Evolutionary conservation across 2,329 filamentous ascomycete genomes (phyloP), one percentile per base, ranked within the genome.

Genomic region (Colletotrichum tabaci): DNA sequence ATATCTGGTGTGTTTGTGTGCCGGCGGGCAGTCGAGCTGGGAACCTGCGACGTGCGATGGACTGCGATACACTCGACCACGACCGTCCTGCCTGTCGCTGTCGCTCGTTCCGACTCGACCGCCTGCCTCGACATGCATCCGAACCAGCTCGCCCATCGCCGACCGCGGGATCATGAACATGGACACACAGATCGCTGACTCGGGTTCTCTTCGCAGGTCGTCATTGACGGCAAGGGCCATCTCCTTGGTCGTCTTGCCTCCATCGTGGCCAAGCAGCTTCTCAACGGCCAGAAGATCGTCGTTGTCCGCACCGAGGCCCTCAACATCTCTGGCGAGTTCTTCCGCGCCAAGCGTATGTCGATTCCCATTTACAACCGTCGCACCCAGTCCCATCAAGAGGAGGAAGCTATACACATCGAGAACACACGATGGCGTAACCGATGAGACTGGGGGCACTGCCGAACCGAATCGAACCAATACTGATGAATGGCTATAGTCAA

Each of bases 321-420:
- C 87, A 99, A 99, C 93, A 99, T 99, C 91, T 99, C 96, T 80
- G 96, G 96, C 89, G 96, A 98, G 91, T 99, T 99, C 94, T 99
- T 99, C 94, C 95, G 96, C 87, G 92, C 96, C 80, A 99, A 99
- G 93, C 93, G 96, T 99, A 98, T 87, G 96, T 98, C 82, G 76
- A 76, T 69, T 72, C 68, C 73, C 68, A 66, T 6, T 62, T 26
- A 13, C n/a, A 49, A 58, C 21, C 61, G 35, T 23, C 58, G 46
- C 52, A 68, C 52, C 58, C 64, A 60, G 68, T 53, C 64, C 64
- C 4, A 40, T 44, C 61, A 55, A 49, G 56, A 66, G 40, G 57
- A 61, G 50, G 57, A 35, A 35, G 30, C 30, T 35, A 35, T 9
- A 35, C 30, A 9, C 8, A 35, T 35, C 8, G 30, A 35, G 8